Percentiles rank a stretch among this genome's conserved stretches.
Conservation (phyloP, 306 rosid genomes). For the Nissolia schottii region DNA sequence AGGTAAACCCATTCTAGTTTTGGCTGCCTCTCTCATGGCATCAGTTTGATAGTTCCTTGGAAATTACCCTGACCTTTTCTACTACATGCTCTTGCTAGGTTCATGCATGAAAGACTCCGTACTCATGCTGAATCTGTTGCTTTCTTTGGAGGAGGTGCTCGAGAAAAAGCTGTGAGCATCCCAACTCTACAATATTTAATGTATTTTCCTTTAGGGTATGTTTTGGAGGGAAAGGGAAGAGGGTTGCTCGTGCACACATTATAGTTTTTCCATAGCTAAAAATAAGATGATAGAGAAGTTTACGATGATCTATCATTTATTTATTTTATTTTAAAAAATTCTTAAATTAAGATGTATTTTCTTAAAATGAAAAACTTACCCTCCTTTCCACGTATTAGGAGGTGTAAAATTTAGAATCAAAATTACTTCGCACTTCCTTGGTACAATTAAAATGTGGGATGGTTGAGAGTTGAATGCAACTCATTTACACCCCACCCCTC, state of each 20-base stretch:
- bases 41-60: slow-evolving; percentile 12
- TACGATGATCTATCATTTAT: no score
- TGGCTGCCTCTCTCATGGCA: slow-evolving; percentile 19
- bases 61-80: slow-evolving; percentile 19
- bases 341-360: no score
- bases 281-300: no score
- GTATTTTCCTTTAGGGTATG: not conserved
- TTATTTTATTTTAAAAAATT: no score
- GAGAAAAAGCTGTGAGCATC: slow-evolving; percentile 90
- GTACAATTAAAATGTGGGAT: not conserved
- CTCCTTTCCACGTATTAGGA: no score
- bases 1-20: slow-evolving; percentile 47
- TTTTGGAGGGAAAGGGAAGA: no score
- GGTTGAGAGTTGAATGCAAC: not conserved
- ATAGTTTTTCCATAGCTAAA: no score
- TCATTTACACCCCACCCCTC: not conserved
- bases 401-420: slow-evolving; percentile 14
- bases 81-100: slow-evolving; percentile 51
- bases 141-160: slow-evolving; percentile 99
- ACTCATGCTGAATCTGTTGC: slow-evolving; percentile 98
- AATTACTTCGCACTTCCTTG: slow-evolving; percentile 1
- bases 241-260: no score
- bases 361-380: no score
- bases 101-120: slow-evolving; percentile 97
- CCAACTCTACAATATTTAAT: slow-evolving; percentile 10